A percentile compares a stretch with the other conserved stretches of the same genome.
phyloP scores from a whole-genome alignment of 202 grass and related monocot genomes.

The Setaria viridis region DNA sequence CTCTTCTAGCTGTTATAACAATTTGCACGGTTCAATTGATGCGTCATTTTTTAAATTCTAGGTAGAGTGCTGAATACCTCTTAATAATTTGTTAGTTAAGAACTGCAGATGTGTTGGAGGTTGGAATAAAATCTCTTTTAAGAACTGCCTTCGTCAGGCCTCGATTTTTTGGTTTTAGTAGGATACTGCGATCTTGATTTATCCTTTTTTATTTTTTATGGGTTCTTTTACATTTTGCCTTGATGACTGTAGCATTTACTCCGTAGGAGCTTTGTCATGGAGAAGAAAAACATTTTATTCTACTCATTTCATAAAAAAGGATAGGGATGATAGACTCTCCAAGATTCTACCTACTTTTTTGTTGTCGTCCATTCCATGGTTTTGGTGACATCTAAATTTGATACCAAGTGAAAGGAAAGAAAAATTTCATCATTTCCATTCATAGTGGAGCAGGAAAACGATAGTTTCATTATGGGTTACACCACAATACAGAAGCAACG shows the following conservation, averaged over 20 bases:
- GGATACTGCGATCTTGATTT: conserved; percentile 18
- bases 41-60: background rate
- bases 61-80: background rate
- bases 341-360: conserved; percentile 35
- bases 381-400: conserved; percentile 32
- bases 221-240: background rate
- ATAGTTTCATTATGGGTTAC: background rate
- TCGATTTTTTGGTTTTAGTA: background rate
- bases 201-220: background rate
- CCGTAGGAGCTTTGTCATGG: background rate
- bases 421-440: conserved; percentile 18
- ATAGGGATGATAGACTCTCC: conserved; percentile 9
- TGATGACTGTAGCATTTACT: conserved; percentile 15
- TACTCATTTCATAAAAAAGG: conserved; percentile 26
- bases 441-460: conserved; percentile 1
- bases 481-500: background rate
- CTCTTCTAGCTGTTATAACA: background rate
- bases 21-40: background rate
- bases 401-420: conserved; percentile 1
- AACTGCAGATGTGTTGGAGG: background rate
- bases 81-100: background rate
- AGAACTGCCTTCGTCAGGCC: background rate
- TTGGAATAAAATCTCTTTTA: background rate
- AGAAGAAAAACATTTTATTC: background rate
- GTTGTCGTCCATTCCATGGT: background rate